A percentile compares a stretch with the other conserved stretches of the same genome.
These are phyloP conservation scores for Knufia petricola DNA, from an alignment of 2,329 filamentous ascomycete genomes.

Conservation along the genomic window DNA sequence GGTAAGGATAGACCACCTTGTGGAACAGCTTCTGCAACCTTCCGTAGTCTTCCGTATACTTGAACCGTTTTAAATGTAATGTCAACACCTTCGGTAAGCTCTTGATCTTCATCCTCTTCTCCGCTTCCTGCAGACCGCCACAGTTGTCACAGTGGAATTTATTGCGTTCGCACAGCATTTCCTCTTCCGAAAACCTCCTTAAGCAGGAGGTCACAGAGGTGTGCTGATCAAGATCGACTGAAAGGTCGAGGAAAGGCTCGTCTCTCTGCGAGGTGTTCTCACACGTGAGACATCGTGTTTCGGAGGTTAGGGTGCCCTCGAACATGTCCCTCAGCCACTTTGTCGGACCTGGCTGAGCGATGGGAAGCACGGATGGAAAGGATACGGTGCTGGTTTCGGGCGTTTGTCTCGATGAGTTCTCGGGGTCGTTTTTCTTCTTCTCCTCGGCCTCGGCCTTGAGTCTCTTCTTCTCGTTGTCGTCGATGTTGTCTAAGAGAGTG, in stretches of 20 bases:
- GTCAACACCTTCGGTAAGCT: constrained; percentile 82
- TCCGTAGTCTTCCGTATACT: constrained; percentile 93
- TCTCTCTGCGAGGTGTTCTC: constrained; percentile 92
- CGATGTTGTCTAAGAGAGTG: constrained; percentile 87
- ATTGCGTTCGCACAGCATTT: constrained; percentile 96
- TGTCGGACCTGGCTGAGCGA: constrained; percentile 50
- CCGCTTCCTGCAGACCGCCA: constrained; percentile 89
- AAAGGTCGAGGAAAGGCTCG: constrained; percentile 90
- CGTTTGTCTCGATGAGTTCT: constrained; percentile 28
- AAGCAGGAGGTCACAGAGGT: constrained; percentile 93
- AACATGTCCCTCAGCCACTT: constrained; percentile 97
- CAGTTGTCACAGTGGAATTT: constrained; percentile 99
- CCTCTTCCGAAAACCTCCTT: constrained; percentile 91
- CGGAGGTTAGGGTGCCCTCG: constrained; percentile 85
- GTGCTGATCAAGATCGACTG: constrained; percentile 89
- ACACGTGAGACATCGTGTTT: constrained; percentile 92
- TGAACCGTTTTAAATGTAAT: constrained; percentile 91
- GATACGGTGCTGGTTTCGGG: constrained; percentile 41
- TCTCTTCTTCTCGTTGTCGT: constrained; percentile 61
- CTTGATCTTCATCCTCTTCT: constrained; percentile 99
- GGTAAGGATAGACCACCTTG: constrained; percentile 91
- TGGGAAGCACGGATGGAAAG: constrained; percentile 26
- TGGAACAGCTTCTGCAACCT: constrained; percentile 94
- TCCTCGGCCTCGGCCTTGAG: constrained; percentile 25
- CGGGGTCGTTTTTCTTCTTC: constrained; percentile 28